Evolutionary conservation across 805 yeast genomes (phyloP), one percentile per base, ranked within the genome.

Genomic region (Metschnikowia reukaufii): DNA sequence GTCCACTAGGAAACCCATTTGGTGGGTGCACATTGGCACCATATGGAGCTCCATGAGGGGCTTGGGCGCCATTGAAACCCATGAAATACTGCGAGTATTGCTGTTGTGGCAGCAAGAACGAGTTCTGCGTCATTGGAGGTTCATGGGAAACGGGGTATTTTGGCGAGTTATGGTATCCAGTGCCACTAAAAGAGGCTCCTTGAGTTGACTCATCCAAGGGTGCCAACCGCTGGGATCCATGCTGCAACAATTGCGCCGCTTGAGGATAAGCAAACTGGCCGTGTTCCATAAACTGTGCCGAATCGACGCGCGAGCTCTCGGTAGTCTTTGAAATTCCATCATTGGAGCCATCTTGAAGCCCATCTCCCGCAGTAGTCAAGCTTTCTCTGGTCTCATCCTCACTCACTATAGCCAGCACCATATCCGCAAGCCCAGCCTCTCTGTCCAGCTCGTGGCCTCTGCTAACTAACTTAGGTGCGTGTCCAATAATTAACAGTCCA

Each of bases 401-500:
- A 16, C 54, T 46, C 36, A 52, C 51, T 12, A 54, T 45, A 4
- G 54, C 44, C 35, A 47, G 42, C 10, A 54, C 59, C 59, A 54
- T 55, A 15, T 54, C 48, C 2, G 49, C 51, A 20, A 49, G 42
- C 3, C 48, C 50, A 15, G 37, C 45, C 4, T 52, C 57, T 8
- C 38, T 32, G 25, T 40, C 46, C 27, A 32, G 36, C 2, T 52
- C 56, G 1, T 40, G 43, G 20, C 16, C 40, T 7, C 31, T 43
- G 2, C 23, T 31, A n/a, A 18, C 25, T 20, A 46, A 16, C 33
- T 62, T 56, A 16, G 62, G 61, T 2, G 73, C 62, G 45, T 72
- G 76, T 31, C 56, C 64, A 7, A 62, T 49, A 25, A 72, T 72
- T 40, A 63, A 59, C 31, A 62, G 62, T 52, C 69, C 71, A 36